A percentile compares a stretch with the other conserved stretches of the same genome.
Evolutionary conservation across 108 stramenopile genomes (phyloP).

Genomic region (Skeletonema potamos): DNA sequence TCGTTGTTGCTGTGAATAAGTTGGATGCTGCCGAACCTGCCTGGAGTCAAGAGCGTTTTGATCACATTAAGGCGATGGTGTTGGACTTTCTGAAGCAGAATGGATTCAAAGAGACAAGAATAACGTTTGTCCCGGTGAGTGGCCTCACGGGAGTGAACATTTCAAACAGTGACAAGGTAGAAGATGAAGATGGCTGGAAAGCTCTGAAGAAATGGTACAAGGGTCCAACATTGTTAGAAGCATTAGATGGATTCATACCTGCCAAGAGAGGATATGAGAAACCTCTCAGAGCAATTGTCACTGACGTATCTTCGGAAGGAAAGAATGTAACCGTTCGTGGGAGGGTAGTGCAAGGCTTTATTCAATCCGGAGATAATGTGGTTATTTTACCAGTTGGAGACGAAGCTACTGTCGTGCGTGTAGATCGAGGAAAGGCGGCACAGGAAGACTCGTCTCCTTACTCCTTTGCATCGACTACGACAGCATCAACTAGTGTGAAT

Average conservation of each 20-base stretch:
- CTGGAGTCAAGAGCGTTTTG: conserved; percentile 63
- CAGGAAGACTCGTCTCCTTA: conserved; percentile 34
- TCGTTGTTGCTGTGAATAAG: conserved; percentile 87
- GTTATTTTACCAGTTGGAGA: conserved; percentile 84
- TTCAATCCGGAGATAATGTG: conserved; percentile 65
- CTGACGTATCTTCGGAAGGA: conserved; percentile 76
- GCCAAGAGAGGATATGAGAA: conserved; percentile 49
- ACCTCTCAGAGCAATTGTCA: conserved; percentile 48
- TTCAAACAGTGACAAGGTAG: conserved; percentile 1
- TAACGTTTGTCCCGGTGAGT: conserved; percentile 68
- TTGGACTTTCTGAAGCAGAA: conserved; percentile 44
- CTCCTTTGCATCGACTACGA: conserved; percentile 7
- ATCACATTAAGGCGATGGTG: conserved; percentile 48
- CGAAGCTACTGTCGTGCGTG: conserved; percentile 57
- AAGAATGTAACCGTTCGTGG: conserved; percentile 74
- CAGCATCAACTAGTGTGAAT: conserved; percentile 24
- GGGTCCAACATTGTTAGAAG: conserved; percentile 69
- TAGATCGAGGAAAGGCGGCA: conserved; percentile 69
- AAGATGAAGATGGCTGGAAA: conserved; percentile 29
- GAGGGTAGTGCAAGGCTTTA: conserved; percentile 79
- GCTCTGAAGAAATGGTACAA: conserved; percentile 63
- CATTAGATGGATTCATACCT: conserved; percentile 54
- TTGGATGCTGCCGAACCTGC: conserved; percentile 71
- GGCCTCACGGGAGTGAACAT: conserved; percentile 73
- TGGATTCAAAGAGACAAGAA: conserved; percentile 46